These are phyloP conservation scores for Jasminum sambac DNA, from an alignment of 257 asterid species.

Conservation along the genomic window DNA sequence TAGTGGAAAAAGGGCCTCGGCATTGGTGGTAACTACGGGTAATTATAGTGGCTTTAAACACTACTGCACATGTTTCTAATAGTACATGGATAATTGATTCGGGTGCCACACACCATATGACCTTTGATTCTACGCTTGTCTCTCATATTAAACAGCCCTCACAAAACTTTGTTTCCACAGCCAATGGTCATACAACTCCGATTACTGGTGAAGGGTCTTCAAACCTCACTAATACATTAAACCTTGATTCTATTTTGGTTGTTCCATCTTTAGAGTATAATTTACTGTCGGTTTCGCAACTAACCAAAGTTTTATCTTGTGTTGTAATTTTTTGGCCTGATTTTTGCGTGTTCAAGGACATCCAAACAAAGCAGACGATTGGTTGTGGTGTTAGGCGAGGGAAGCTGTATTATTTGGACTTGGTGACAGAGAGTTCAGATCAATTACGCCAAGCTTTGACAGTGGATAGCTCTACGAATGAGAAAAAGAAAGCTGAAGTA, in stretches of 20 bases:
- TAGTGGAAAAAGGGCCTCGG: neutral
- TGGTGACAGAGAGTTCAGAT: neutral
- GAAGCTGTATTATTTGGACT: conserved; percentile 8
- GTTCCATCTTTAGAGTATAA: neutral
- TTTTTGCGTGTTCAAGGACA: neutral
- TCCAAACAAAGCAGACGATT: neutral
- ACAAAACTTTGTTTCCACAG: neutral
- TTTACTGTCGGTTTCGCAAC: neutral
- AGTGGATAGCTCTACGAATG: neutral
- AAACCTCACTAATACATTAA: too few species aligned
- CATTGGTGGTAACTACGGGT: neutral
- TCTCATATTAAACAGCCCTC: neutral
- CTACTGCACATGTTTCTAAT: neutral
- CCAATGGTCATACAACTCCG: neutral
- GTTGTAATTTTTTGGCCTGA: neutral
- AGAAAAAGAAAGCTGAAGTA: neutral
- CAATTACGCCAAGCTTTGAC: neutral
- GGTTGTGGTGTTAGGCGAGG: neutral
- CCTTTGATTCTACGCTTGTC: neutral
- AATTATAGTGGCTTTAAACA: conserved; percentile 9
- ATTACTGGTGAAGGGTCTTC: too few species aligned
- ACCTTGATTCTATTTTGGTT: neutral
- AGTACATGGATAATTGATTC: neutral
- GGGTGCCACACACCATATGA: neutral
- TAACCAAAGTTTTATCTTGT: neutral